phyloP scores from a whole-genome alignment of 371 early-diverging fungal species.

The Smittium culicis region DNA sequence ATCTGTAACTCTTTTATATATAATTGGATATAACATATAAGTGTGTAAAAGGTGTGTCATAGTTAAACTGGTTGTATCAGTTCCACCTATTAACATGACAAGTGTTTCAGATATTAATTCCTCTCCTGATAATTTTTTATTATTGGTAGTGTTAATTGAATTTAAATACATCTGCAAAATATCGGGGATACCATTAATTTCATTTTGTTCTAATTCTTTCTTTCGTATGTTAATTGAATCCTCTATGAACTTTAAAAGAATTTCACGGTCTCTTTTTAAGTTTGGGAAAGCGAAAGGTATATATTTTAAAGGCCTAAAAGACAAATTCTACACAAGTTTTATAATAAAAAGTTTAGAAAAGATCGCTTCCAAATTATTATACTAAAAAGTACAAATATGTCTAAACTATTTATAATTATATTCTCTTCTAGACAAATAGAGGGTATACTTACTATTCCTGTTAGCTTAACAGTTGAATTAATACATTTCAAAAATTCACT shows the following conservation, averaged over 20 bases:
- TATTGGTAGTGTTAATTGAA: conserved; percentile 17
- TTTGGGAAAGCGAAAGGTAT: not conserved
- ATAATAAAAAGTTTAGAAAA: too few species aligned
- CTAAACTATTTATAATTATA: not conserved
- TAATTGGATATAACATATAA: conserved; percentile 17
- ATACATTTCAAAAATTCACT: not conserved
- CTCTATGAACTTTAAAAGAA: not conserved
- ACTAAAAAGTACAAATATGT: not conserved
- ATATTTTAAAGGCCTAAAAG: not conserved
- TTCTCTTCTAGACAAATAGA: not conserved
- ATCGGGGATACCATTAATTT: conserved; percentile 9
- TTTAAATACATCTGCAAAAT: conserved; percentile 21
- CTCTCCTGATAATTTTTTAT: conserved; percentile 8
- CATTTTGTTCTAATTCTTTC: not conserved
- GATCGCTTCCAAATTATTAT: too few species aligned
- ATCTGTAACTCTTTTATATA: conserved; percentile 11
- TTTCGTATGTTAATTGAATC: not conserved
- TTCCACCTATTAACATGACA: conserved; percentile 22
- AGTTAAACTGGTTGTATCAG: conserved; percentile 28
- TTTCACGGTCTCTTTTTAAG: not conserved
- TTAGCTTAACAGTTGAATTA: not conserved
- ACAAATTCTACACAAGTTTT: not conserved
- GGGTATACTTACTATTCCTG: not conserved
- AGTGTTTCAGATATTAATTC: conserved; percentile 16
- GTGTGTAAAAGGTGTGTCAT: conserved; percentile 22